Evolutionary conservation across 2,329 filamentous ascomycete species (phyloP).

Genomic region (Cadophora malorum): DNA sequence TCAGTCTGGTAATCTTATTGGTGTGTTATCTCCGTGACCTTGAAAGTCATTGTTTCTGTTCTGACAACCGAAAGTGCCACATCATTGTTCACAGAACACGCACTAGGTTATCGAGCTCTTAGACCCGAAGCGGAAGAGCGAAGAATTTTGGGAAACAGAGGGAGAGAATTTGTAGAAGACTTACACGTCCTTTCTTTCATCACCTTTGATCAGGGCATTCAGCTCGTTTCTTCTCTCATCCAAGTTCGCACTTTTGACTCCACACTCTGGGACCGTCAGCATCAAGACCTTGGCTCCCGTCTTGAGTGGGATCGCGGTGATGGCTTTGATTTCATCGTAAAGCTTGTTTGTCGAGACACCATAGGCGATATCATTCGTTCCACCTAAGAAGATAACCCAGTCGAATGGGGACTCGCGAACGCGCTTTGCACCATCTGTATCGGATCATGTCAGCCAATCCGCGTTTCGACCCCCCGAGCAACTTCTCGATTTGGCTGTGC

Average conservation of each 20-base stretch:
- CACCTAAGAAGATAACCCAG: conserved; percentile 68
- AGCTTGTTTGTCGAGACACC: conserved; percentile 49
- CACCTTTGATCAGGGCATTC: conserved; percentile 56
- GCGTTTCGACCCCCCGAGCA: neutral
- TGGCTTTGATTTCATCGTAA: conserved; percentile 53
- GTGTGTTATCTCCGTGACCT: neutral
- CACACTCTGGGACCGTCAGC: conserved; percentile 65
- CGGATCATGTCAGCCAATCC: neutral
- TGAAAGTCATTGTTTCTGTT: neutral
- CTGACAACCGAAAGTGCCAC: no score
- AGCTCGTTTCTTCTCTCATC: conserved; percentile 51
- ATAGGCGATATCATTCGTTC: conserved; percentile 68
- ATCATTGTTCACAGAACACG: no score
- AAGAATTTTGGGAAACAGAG: neutral
- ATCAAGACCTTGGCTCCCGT: conserved; percentile 62
- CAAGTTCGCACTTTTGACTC: conserved; percentile 39
- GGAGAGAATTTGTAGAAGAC: neutral
- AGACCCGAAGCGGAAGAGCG: neutral
- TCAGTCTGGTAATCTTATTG: no score
- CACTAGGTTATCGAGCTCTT: no score
- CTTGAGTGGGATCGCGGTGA: conserved; percentile 56
- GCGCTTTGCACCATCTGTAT: neutral
- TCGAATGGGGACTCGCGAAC: conserved; percentile 46
- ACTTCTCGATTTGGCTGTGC: neutral
- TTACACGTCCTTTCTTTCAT: conserved; percentile 31